These are phyloP conservation scores for Fusarium verrucosum DNA, from an alignment of 2,329 filamentous ascomycete genomes.

Conservation along the genomic window DNA sequence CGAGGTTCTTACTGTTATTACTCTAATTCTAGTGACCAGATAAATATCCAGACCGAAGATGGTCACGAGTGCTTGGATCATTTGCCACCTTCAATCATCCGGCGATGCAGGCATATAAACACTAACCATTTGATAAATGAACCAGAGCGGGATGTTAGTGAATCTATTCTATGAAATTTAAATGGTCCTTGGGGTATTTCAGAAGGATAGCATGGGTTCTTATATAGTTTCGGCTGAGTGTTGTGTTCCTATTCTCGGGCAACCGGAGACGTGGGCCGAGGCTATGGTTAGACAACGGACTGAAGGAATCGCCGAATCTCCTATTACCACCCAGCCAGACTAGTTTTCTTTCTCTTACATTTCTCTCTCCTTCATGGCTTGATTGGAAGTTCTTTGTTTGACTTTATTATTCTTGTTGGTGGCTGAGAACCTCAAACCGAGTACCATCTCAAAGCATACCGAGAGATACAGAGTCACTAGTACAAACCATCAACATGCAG, in stretches of 20 bases:
- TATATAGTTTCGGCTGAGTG: not conserved
- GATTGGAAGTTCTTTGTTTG: not conserved
- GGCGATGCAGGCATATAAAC: not conserved
- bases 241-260: not conserved
- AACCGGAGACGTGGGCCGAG: constrained; percentile 9
- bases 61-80: not conserved
- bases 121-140: not conserved
- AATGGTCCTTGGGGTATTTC: rapidly evolving
- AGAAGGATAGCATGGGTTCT: not conserved
- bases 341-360: not conserved
- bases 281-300: not conserved
- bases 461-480: not conserved
- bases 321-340: not conserved
- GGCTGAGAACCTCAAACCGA: not conserved
- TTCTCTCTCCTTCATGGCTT: not conserved
- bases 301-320: not conserved
- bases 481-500: not conserved
- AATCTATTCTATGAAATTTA: not conserved
- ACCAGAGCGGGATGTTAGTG: rapidly evolving
- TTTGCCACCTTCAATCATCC: not conserved
- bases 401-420: not conserved
- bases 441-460: not conserved
- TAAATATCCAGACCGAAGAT: too few relatives aligned
- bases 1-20: too few relatives aligned
- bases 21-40: too few relatives aligned